Percentiles rank a stretch among this genome's conserved stretches.
Evolutionary conservation across 352 stramenopile genomes (phyloP).

Genomic region (Pseudoperonospora humuli): DNA sequence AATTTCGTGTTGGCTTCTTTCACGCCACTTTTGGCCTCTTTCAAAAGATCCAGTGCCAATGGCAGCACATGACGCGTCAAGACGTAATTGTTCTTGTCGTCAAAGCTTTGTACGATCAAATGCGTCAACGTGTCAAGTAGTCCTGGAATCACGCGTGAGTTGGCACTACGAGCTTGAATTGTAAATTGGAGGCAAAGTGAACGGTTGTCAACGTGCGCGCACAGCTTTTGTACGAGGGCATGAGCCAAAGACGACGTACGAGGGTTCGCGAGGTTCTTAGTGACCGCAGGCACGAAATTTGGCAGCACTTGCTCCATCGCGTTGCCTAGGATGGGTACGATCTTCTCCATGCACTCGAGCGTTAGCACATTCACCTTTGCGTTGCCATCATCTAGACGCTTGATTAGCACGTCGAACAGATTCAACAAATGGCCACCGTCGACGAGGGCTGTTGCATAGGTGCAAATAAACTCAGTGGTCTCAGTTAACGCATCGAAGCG

Average conservation of each 20-base stretch:
- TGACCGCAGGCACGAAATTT: slow-evolving; percentile 42
- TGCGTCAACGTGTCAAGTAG: slow-evolving; percentile 46
- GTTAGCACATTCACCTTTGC: slow-evolving; percentile 57
- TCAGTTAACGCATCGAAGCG: slow-evolving; percentile 54
- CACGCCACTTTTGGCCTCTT: slow-evolving; percentile 70
- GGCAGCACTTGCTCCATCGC: slow-evolving; percentile 53
- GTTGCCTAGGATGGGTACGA: slow-evolving; percentile 41
- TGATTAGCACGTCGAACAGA: slow-evolving; percentile 64
- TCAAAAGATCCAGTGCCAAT: slow-evolving; percentile 58
- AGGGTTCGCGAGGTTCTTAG: slow-evolving; percentile 49
- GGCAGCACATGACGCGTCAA: slow-evolving; percentile 61
- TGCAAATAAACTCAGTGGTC: slow-evolving; percentile 28
- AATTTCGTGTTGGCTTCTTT: slow-evolving; percentile 50
- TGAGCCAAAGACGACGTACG: slow-evolving; percentile 40
- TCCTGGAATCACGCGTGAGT: slow-evolving; percentile 47
- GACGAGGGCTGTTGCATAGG: slow-evolving; percentile 10
- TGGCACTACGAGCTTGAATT: slow-evolving; percentile 36
- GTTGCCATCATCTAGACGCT: slow-evolving; percentile 71
- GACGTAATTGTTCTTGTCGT: slow-evolving; percentile 51
- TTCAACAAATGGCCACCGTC: slow-evolving; percentile 37
- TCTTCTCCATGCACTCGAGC: slow-evolving; percentile 46
- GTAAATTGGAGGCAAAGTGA: slow-evolving; percentile 53
- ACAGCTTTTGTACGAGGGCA: slow-evolving; percentile 37
- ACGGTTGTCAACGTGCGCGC: slow-evolving; percentile 34
- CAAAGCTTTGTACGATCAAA: slow-evolving; percentile 19